A percentile compares a stretch with the other conserved stretches of the same genome.
Evolutionary conservation across 2,329 filamentous ascomycete genomes (phyloP).

Genomic region (Chrysosporium queenslandicum): DNA sequence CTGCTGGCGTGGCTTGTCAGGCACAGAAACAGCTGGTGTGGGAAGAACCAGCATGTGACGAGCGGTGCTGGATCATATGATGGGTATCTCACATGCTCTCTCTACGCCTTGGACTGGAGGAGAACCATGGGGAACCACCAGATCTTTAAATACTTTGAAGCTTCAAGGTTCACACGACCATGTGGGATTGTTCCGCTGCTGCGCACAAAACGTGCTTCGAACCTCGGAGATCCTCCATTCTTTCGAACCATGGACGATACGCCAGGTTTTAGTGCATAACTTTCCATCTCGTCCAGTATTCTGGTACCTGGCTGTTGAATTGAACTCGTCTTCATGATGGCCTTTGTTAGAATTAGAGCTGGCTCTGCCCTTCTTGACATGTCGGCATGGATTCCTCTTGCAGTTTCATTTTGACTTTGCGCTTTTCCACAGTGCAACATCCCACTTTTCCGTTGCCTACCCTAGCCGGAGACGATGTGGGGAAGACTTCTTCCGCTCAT

Average conservation of each 20-base stretch:
- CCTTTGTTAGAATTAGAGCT: neutral
- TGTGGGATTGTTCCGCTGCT: neutral
- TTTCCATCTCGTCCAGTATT: neutral
- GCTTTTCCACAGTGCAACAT: conserved; percentile 8
- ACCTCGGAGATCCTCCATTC: conserved; percentile 5
- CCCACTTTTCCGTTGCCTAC: conserved; percentile 5
- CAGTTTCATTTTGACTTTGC: conserved; percentile 9
- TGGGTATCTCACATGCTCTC: conserved; percentile 7
- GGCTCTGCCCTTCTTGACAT: neutral
- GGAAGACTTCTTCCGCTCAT: conserved; percentile 10
- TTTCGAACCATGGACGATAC: conserved; percentile 1
- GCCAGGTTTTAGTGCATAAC: neutral
- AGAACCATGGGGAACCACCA: neutral
- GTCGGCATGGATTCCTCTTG: neutral
- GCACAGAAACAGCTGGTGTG: neutral
- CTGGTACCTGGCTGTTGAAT: neutral
- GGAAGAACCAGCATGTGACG: conserved; percentile 4
- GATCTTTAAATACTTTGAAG: neutral
- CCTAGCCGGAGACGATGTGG: conserved; percentile 12
- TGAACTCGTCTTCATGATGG: neutral
- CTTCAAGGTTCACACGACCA: neutral
- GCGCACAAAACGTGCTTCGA: neutral
- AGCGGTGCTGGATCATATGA: neutral
- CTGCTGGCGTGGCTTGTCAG: neutral
- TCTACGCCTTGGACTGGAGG: neutral